Percentiles rank a stretch among this genome's conserved stretches.
phyloP scores from a whole-genome alignment of 2,329 filamentous ascomycete species.

The Alternaria rosae region DNA sequence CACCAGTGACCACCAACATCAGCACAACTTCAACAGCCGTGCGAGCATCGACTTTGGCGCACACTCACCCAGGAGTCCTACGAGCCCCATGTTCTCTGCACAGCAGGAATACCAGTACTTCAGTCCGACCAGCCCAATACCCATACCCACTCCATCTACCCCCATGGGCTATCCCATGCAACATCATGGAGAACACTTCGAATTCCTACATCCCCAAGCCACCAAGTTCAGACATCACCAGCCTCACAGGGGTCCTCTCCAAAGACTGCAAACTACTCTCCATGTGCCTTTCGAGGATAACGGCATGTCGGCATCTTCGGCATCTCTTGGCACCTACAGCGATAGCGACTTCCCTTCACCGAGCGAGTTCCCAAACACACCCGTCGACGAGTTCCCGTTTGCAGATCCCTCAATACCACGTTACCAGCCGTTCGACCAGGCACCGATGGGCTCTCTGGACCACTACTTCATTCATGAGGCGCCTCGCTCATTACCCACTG shows the following conservation, averaged over 20 bases:
- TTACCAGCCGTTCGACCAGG: constrained; percentile 45
- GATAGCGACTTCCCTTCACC: constrained; percentile 59
- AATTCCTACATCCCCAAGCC: constrained; percentile 43
- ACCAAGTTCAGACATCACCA: constrained; percentile 50
- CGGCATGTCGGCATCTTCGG: constrained; percentile 54
- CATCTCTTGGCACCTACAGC: constrained; percentile 56
- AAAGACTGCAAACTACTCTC: constrained; percentile 54
- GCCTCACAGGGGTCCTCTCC: constrained; percentile 50
- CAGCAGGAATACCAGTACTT: constrained; percentile 49
- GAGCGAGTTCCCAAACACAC: constrained; percentile 56
- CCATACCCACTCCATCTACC: constrained; percentile 48
- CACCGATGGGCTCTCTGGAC: constrained; percentile 50
- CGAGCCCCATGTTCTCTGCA: constrained; percentile 46
- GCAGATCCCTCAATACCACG: constrained; percentile 50
- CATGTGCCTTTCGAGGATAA: constrained; percentile 52
- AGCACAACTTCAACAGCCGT: constrained; percentile 36
- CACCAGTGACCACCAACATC: constrained; percentile 32
- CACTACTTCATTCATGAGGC: constrained; percentile 45
- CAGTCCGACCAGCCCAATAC: constrained; percentile 50
- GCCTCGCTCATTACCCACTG: constrained; percentile 46
- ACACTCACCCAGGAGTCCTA: constrained; percentile 45
- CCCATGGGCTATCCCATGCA: constrained; percentile 50
- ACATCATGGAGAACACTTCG: constrained; percentile 50
- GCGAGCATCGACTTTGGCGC: constrained; percentile 46
- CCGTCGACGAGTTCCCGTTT: constrained; percentile 54